These are phyloP conservation scores for Manihot esculenta DNA, from an alignment of 441 rosid genomes.

Conservation along the genomic window DNA sequence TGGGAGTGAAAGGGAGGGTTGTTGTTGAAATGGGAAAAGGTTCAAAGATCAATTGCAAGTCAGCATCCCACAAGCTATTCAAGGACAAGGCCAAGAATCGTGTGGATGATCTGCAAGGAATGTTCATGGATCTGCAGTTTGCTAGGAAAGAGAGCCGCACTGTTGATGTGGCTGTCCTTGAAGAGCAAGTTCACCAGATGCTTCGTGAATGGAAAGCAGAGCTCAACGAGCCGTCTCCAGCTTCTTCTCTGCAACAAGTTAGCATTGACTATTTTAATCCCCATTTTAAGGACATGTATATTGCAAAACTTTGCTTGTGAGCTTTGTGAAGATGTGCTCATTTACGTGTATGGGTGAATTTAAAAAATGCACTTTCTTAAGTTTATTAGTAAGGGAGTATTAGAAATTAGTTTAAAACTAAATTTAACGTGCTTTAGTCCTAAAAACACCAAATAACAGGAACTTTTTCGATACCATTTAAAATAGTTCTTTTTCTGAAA, in stretches of 20 bases:
- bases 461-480: too few species aligned
- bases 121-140: slow-evolving; percentile 84
- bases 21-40: slow-evolving; percentile 26
- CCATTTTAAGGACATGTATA: slow-evolving; percentile 26
- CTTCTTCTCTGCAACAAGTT: slow-evolving; percentile 95
- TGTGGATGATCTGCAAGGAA: slow-evolving; percentile 96
- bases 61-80: slow-evolving; percentile 89
- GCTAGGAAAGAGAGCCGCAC: slow-evolving; percentile 88
- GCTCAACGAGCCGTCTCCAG: slow-evolving; percentile 98
- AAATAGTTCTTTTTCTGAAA: too few species aligned
- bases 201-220: slow-evolving; percentile 98
- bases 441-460: too few species aligned
- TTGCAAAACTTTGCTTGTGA: slow-evolving; percentile 1
- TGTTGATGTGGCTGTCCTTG: slow-evolving; percentile 72
- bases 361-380: too few species aligned
- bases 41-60: slow-evolving; percentile 70
- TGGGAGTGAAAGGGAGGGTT: slow-evolving; percentile 20
- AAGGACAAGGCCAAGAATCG: slow-evolving; percentile 97
- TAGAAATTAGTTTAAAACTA: too few species aligned
- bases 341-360: too few species aligned
- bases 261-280: slow-evolving; percentile 27
- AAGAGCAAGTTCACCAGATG: slow-evolving; percentile 99
- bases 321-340: background rate
- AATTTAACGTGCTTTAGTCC: too few species aligned
- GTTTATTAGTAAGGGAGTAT: too few species aligned